A percentile compares a stretch with the other conserved stretches of the same genome.
Evolutionary conservation across 352 stramenopile genomes (phyloP).

Genomic region (Pythium myriotylum): DNA sequence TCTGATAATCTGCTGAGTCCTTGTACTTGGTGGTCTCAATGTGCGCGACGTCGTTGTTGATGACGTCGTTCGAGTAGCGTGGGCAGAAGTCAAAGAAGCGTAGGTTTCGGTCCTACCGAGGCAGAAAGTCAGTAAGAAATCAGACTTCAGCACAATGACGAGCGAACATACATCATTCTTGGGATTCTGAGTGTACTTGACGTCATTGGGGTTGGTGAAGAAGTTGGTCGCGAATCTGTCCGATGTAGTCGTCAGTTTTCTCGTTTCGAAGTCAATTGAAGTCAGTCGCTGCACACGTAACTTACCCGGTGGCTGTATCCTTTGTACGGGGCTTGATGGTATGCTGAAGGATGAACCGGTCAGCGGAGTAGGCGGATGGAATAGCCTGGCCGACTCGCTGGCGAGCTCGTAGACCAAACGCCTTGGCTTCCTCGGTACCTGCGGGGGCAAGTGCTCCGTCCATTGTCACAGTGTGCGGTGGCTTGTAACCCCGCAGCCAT

Average conservation of each 20-base stretch:
- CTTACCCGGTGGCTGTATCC: conserved; percentile 53
- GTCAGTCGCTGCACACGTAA: conserved; percentile 34
- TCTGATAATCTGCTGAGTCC: conserved; percentile 8
- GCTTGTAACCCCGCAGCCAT: conserved; percentile 64
- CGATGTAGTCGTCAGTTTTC: not conserved
- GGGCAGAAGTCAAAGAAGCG: conserved; percentile 66
- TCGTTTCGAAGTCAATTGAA: no score
- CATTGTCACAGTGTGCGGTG: conserved; percentile 65
- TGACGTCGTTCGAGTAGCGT: conserved; percentile 51
- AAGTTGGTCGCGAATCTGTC: conserved; percentile 40
- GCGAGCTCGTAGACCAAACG: conserved; percentile 13
- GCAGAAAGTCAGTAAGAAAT: not conserved
- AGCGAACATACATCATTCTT: conserved; percentile 17
- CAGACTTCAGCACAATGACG: not conserved
- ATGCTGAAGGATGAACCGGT: conserved; percentile 53
- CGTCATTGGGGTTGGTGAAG: conserved; percentile 50
- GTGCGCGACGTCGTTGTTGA: conserved; percentile 36
- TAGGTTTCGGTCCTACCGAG: conserved; percentile 41
- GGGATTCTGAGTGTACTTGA: conserved; percentile 40
- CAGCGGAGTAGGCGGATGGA: conserved; percentile 32
- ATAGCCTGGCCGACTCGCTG: conserved; percentile 10
- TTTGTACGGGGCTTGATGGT: conserved; percentile 54
- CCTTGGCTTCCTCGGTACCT: conserved; percentile 26
- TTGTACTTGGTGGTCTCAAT: conserved; percentile 14
- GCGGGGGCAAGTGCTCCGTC: conserved; percentile 39